phyloP scores from a whole-genome alignment of 805 yeast genomes.

The Cyberlindnera petersonii region DNA sequence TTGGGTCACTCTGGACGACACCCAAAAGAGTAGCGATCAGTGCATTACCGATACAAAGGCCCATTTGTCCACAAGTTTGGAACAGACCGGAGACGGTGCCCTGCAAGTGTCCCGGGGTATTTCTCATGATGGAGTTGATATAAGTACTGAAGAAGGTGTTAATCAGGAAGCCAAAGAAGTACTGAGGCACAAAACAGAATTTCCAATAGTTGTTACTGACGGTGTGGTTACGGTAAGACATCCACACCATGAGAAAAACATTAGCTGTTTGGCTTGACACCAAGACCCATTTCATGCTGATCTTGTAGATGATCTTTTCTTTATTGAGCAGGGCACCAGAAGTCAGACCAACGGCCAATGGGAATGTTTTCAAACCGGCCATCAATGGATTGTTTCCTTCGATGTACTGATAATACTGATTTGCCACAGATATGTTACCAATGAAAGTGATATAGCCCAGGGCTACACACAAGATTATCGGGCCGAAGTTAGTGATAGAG shows the following conservation, averaged over 20 bases:
- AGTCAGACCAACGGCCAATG: constrained; percentile 31
- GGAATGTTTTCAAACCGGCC: constrained; percentile 34
- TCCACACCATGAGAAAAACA: constrained; percentile 16
- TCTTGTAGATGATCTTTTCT: constrained; percentile 17
- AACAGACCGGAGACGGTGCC: constrained; percentile 37
- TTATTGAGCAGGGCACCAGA: constrained; percentile 28
- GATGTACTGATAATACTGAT: constrained; percentile 28
- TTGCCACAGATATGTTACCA: constrained; percentile 16
- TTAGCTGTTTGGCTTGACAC: constrained; percentile 2
- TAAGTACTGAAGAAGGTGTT: constrained; percentile 35
- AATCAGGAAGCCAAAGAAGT: constrained; percentile 25
- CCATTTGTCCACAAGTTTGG: constrained; percentile 35
- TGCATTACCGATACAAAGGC: constrained; percentile 30
- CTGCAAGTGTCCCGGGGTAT: constrained; percentile 36
- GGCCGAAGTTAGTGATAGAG: constrained; percentile 27
- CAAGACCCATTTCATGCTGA: constrained; percentile 26
- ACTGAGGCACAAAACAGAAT: constrained; percentile 24
- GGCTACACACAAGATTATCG: constrained; percentile 21
- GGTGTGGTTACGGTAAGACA: constrained; percentile 21
- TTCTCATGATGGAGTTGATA: constrained; percentile 28
- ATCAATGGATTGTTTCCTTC: constrained; percentile 31
- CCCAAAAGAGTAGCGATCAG: constrained; percentile 29
- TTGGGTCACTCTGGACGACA: constrained; percentile 7
- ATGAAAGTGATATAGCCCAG: constrained; percentile 23
- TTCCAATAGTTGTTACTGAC: constrained; percentile 28